Evolutionary conservation across 2,329 filamentous ascomycete species (phyloP), one percentile per base, ranked within the genome.

Genomic region (Xylaria polymorpha): DNA sequence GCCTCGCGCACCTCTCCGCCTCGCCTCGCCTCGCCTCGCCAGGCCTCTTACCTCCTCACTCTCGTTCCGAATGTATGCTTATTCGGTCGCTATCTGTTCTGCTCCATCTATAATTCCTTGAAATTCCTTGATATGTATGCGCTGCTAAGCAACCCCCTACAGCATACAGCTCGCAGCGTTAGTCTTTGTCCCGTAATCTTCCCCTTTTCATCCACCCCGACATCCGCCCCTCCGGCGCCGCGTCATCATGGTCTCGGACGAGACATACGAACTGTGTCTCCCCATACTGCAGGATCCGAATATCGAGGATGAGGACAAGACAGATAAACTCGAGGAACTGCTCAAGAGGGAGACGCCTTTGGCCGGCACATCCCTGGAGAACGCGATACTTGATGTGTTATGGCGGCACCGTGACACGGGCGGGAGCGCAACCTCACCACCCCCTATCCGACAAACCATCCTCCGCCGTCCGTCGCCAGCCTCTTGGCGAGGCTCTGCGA

Each of bases 281-380:
- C 93, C 94, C 61, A 88, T 98, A 78, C 88, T 99, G 72, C 91
- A 96, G 83, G 91, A 98, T 82, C 83, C 89, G 67, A 85, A 87
- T 64, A 86, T 97, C 70, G 93, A 97, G 76, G 96, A 98, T 72
- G 96, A 99, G 82, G 95, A 98, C 78, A 97, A 96, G 85, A 95
- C 93, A 58, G 95, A 98, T 81, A 92, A 89, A 82, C 86, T 98
- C 62, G 94, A 98, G 83, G 92, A 94, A 73, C 86, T 98, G 62
- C 85, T 98, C 76, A 91, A 90, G 81, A 91, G 90, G 74, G 90
- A 94, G 82, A 94, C 94, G 8, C 87, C 85, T 37, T 84, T 98
- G 74, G 88, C 87, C 20, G 95, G 94, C 68, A 84, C 90, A 73
- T 87, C 91, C 25, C 87, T 98, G 64, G 96, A 98, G 78, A 96